phyloP scores from a whole-genome alignment of 345 rosid species.

The Orychophragmus violaceus region DNA sequence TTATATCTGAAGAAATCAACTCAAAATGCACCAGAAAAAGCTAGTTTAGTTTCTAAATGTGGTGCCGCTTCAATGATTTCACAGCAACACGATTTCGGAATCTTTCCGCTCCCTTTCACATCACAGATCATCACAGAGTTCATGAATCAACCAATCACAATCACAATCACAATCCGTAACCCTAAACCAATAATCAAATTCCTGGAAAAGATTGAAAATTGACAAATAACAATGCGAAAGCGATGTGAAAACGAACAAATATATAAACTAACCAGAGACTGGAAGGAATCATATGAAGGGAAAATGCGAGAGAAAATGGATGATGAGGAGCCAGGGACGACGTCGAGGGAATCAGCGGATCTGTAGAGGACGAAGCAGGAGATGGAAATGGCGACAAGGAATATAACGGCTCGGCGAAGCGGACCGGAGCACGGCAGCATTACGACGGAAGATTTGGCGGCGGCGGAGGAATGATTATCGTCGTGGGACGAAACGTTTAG shows the following conservation, averaged over 20 bases:
- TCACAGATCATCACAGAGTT: no score
- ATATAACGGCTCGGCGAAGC: slow-evolving; percentile 18
- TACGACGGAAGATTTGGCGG: neutral
- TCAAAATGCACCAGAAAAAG: neutral
- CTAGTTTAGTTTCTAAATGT: neutral
- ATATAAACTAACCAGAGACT: slow-evolving; percentile 1
- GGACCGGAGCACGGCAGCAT: slow-evolving; percentile 15
- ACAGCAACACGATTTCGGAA: no score
- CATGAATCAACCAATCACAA: neutral
- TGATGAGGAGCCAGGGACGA: slow-evolving; percentile 21
- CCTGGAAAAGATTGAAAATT: no score
- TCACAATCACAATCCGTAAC: neutral
- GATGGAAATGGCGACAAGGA: slow-evolving; percentile 20
- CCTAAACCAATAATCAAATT: no score
- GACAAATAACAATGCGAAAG: no score
- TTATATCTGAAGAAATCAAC: neutral
- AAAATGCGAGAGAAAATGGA: slow-evolving; percentile 18
- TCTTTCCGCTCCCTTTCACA: no score
- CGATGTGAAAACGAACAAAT: neutral
- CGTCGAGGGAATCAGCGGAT: slow-evolving; percentile 25
- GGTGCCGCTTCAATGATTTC: neutral
- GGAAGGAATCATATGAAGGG: neutral
- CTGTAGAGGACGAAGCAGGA: slow-evolving; percentile 33
- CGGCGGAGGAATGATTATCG: neutral
- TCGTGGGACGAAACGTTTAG: slow-evolving; percentile 9